Base-by-base conservation (phyloP, 192 early-diverging fungal genomes). In the Podila verticillata region DNA sequence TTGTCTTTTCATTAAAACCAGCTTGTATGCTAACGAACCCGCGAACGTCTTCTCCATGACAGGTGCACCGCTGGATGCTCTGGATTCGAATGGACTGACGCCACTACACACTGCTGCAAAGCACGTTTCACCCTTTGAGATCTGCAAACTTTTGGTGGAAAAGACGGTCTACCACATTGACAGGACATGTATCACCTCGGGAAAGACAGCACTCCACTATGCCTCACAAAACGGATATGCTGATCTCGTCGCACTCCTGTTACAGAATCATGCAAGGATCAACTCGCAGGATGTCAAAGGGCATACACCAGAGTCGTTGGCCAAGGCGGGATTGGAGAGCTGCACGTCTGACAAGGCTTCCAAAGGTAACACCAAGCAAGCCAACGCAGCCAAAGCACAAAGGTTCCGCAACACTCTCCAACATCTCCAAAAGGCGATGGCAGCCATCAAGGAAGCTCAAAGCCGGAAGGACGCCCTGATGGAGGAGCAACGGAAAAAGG, bases 401-500 rank as follows among this genome's bases (percentile, higher is more conserved):
- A 48, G 34, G 62, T 77, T 61, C 26, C 63, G 72, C 7, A 72
- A 47, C 31, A 70, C 66, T 2, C 39, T 84, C 26, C 70, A 73
- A 17, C 72, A 75, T 58, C 78, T 84, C 32, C 70, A 71, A 63
- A 77, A 84, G 30, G 72, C 73, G 7, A 58, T 64, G 20, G 47
- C 63, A 22, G 67, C 70, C 22, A 28, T 81, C 49, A 73, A 81
- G 56, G 72, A 81, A 49, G 68, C 71, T 2, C 72, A 80, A 60
- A 72, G 61, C 57, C 65, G 77, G 82, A 85, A 91, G 82, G 89
- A 90, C 80, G 86, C 88, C 75, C 84, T 89, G 74, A 39, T 89
- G 85, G 69, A 89, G 20, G 83, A 84, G 63, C 74, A 72, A 61
- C 35, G 31, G 84, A 87, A 65, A 84, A 87, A 63, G 87, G 89